Percentiles rank a stretch among this genome's conserved stretches.
These are phyloP conservation scores for Amaranthus cruentus DNA, from an alignment of 148 eudicot genomes.

Conservation along the genomic window DNA sequence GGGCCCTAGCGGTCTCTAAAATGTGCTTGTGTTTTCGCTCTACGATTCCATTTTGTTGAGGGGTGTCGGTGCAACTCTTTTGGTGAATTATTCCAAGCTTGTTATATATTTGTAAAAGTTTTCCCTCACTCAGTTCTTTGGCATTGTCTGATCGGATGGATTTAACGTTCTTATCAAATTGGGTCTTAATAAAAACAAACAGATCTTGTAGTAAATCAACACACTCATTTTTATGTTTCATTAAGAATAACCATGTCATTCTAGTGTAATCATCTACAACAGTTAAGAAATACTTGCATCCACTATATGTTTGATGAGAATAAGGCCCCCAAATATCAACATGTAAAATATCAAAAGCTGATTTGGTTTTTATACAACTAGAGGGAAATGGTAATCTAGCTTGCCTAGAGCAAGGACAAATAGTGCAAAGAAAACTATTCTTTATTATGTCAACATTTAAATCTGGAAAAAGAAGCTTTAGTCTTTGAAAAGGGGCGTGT, in stretches of 20 bases:
- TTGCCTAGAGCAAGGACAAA: not conserved
- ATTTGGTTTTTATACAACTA: not conserved
- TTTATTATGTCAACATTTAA: not conserved
- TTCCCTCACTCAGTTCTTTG: not conserved
- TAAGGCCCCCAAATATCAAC: not conserved
- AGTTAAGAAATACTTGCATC: not conserved
- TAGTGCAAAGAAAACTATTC: not conserved
- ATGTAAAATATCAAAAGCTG: not conserved
- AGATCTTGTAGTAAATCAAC: not conserved
- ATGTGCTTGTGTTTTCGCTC: conserved; percentile 2
- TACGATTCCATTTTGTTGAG: not conserved
- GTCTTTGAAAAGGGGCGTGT: not conserved
- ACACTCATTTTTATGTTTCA: not conserved
- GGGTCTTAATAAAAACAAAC: not conserved
- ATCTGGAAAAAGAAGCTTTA: not conserved
- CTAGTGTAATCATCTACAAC: not conserved
- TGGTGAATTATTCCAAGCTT: not conserved
- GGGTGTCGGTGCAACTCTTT: not conserved
- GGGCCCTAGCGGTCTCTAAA: not conserved
- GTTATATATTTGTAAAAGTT: not conserved
- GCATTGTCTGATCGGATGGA: not conserved
- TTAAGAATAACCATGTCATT: not conserved
- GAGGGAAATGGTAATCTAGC: not conserved
- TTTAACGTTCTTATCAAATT: not conserved
- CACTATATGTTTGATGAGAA: too few species aligned